A percentile compares a stretch with the other conserved stretches of the same genome.
Conservation (phyloP, 306 rosid species). For the Cercis canadensis region DNA sequence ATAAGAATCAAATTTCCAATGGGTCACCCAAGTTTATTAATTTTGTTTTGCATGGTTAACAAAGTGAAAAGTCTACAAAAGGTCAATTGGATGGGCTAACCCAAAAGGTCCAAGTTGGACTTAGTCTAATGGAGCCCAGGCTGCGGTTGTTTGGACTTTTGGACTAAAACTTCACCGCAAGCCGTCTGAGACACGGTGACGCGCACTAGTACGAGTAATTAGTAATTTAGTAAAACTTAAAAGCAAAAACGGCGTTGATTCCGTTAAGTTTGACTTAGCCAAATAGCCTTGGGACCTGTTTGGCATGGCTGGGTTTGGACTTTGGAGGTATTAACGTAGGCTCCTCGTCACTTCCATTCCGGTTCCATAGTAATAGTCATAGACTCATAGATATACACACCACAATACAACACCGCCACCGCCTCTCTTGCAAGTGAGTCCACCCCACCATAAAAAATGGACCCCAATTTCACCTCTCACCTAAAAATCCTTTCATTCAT, state of each 20-base stretch:
- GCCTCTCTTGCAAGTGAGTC: too few relatives aligned
- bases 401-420: not conserved
- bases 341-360: not conserved
- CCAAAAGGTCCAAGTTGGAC: not conserved
- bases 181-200: too few relatives aligned
- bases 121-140: not conserved
- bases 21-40: too few relatives aligned
- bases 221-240: too few relatives aligned
- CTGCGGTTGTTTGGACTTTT: not conserved
- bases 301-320: not conserved
- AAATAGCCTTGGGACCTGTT: not conserved
- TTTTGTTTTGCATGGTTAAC: too few relatives aligned
- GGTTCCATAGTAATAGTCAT: not conserved
- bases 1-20: too few relatives aligned
- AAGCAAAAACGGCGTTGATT: not conserved
- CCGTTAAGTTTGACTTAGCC: not conserved
- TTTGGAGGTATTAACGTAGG: not conserved
- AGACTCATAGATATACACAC: too few relatives aligned
- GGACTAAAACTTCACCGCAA: not conserved
- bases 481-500: not conserved
- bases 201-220: too few relatives aligned
- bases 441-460: too few relatives aligned
- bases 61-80: too few relatives aligned
- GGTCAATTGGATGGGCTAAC: too few relatives aligned
- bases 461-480: not conserved